Base-by-base conservation (phyloP, 768 basidiomycete species). In the Termitomyces sp. region DNA sequence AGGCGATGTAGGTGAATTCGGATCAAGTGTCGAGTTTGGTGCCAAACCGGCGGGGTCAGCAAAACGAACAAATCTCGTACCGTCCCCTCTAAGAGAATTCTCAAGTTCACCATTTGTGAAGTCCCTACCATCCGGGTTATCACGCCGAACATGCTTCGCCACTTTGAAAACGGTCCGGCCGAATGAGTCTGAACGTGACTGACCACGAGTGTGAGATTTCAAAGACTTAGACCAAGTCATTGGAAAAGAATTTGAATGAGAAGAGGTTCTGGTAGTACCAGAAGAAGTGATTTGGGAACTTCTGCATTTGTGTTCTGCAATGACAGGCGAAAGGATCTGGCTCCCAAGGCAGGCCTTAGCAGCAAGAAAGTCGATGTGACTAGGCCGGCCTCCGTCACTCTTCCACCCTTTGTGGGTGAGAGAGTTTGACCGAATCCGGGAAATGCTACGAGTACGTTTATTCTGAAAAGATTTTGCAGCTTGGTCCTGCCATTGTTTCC, bases 391-490 rank as follows among this genome's bases (percentile, higher is more conserved):
- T 56, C 64, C 61, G 40, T 64, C 65, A 56, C 59, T 67, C 62
- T 43, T 65, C 43, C 64, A 60, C 12, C 69, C 72, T 49, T 68
- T 68, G 19, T 74, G 62, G 0, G 77, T 76, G 42, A 82, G 68
- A 2, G 85, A 84, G 61, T 82, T 84, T 21, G 84, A 72, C 28
- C 88, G 79, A 7, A 80, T 72, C 1, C 87, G 80, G 10, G 87
- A 87, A 11, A 87, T 59, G 32, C 74, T 82, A 34, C 87, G 80
- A 9, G 82, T 75, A 15, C 75, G 78, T 58, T 77, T 81, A 65
- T 89, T 88, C 50, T 82, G 82, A 57, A 88, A 78, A 6, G 88
- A 88, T 32, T 68, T 71, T 0, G 72, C 70, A 0, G 89, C 89
- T 58, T 85, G 79, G 3, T 68, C 64, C 60, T 85, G 81, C 89